Evolutionary conservation across 345 rosid genomes (phyloP), one percentile per base, ranked within the genome.

Genomic region (Citrus hindsii): DNA sequence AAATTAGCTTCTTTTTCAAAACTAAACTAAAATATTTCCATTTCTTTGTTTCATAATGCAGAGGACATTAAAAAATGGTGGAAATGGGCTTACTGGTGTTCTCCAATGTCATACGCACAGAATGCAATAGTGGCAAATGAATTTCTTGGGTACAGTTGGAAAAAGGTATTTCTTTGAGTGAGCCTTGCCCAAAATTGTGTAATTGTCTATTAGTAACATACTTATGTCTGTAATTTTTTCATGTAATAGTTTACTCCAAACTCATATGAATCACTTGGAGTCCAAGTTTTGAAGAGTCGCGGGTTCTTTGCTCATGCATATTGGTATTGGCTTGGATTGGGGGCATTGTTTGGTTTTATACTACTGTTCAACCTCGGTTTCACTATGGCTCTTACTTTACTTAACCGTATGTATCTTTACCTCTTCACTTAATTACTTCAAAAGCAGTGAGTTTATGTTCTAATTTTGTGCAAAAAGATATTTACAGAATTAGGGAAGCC

Each of bases 301-400:
- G 89, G 85, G 33, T 59, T 91, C 80, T 79, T 85, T 75, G 64
- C 85, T 2, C 63, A 88, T 6, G 69, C 88, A 24, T 48, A 86
- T 27, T 90, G 92, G 95, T 93, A 89, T 69, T 93, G 95, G 97
- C 59, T 91, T 12, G 94, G 92, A 78, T 65, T 86, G 13, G 88
- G 86, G 10, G 95, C 87, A 35, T 55, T 81, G 79, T 16, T 82
- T 35, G 95, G 94, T 58, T 91, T 80, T 79, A 74, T 69, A 12
- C 9, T 91, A 27, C 16, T 93, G 27, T 91, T 86, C 86, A 93
- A 93, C 85, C 4, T 84, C 7, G 48, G 65, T 59, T 91, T 64
- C 79, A 77, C 86, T 60, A 27, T 89, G 66, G 92, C 95, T 53
- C 88, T 93, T 28, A 69, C 92, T 48, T 85, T 65, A 77, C 83